Evolutionary conservation across 768 basidiomycete genomes (phyloP).

Genomic region (Xanthoconium stramineum): DNA sequence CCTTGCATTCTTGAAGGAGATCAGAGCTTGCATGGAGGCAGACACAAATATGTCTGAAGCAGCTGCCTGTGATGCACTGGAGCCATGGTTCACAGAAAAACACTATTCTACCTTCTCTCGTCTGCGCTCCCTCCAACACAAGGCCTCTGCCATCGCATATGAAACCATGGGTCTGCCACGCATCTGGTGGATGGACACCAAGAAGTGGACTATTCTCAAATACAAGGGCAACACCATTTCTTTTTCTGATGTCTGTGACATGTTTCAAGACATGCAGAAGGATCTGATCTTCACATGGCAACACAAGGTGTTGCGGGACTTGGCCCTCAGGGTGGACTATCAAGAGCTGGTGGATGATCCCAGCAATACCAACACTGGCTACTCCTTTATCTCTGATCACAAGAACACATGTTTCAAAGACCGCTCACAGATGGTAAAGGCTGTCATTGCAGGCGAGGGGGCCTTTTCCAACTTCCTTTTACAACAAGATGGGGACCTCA

Average conservation of each 20-base stretch:
- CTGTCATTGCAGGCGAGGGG: rapidly evolving
- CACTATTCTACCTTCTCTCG: conserved; percentile 1
- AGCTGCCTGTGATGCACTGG: background rate
- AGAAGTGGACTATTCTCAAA: background rate
- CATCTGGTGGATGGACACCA: conserved; percentile 6
- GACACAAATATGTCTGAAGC: background rate
- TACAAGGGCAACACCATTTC: background rate
- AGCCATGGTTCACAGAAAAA: background rate
- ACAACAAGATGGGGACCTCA: rapidly evolving
- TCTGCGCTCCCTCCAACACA: conserved; percentile 7
- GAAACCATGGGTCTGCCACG: background rate
- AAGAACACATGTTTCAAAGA: background rate
- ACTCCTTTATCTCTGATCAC: conserved; percentile 1
- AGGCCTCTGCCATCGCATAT: background rate
- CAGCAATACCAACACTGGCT: background rate
- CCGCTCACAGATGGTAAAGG: rapidly evolving
- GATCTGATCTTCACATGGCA: conserved; percentile 2
- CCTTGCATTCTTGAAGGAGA: conserved; percentile 2
- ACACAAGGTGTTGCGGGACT: conserved; percentile 11
- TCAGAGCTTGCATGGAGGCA: background rate
- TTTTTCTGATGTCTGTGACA: background rate
- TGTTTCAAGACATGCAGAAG: background rate
- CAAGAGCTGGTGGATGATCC: conserved; percentile 19
- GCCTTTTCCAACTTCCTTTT: background rate
- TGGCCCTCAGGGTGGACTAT: conserved; percentile 10